Conservation (phyloP, 2,329 filamentous ascomycete species). For the Aspergillus sclerotialis region DNA sequence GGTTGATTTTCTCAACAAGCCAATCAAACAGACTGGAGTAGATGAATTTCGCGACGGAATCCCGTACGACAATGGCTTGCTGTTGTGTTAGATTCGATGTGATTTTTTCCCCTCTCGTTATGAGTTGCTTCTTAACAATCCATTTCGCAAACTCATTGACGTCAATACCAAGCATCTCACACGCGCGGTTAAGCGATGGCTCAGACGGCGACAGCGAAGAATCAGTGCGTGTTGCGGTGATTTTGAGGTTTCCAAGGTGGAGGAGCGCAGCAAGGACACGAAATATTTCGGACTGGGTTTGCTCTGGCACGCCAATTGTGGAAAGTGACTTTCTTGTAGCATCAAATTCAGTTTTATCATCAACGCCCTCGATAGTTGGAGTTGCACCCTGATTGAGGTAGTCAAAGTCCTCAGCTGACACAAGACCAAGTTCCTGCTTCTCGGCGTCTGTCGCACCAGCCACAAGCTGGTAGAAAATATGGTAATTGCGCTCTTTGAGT, state of each 20-base stretch:
- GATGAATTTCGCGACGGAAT: constrained; percentile 97
- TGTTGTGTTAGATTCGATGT: constrained; percentile 90
- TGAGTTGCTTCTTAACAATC: constrained; percentile 98
- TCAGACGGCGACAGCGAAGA: constrained; percentile 76
- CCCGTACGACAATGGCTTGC: constrained; percentile 87
- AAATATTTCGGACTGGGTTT: constrained; percentile 79
- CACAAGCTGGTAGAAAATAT: constrained; percentile 97
- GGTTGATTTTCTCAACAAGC: constrained; percentile 96
- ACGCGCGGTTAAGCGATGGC: constrained; percentile 73
- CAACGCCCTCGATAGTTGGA: constrained; percentile 85
- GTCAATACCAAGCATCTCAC: constrained; percentile 80
- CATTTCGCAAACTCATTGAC: constrained; percentile 84
- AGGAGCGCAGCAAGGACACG: constrained; percentile 81
- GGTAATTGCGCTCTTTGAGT: constrained; percentile 95
- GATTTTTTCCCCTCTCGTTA: constrained; percentile 95
- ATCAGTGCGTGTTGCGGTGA: constrained; percentile 81
- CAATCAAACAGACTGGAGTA: constrained; percentile 98
- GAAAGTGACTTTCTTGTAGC: constrained; percentile 79
- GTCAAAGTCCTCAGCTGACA: constrained; percentile 83
- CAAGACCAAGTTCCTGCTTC: constrained; percentile 68
- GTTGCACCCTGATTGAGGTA: constrained; percentile 94
- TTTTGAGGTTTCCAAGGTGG: constrained; percentile 95
- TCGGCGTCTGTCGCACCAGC: constrained; percentile 83
- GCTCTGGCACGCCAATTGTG: constrained; percentile 73
- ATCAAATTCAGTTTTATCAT: constrained; percentile 89